Conservation (phyloP, 768 basidiomycete species). For the Phaeotremella skinneri region DNA sequence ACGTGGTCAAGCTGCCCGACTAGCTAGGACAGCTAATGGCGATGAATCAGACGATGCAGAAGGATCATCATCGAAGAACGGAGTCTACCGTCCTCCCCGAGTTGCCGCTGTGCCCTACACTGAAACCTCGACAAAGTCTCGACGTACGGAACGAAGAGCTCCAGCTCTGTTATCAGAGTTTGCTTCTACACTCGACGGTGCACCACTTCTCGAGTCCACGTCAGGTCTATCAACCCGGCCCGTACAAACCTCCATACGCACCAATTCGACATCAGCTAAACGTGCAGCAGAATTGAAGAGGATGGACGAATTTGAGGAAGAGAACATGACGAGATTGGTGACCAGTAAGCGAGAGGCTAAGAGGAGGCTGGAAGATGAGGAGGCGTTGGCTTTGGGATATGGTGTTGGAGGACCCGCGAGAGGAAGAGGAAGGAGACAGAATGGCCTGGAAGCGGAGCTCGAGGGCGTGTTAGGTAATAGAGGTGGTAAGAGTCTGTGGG, state of each 20-base stretch:
- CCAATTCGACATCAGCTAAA: conserved; percentile 58
- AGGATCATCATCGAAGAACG: conserved; percentile 17
- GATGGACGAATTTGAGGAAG: conserved; percentile 87
- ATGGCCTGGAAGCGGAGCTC: conserved; percentile 50
- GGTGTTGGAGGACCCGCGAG: conserved; percentile 45
- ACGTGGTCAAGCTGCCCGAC: conserved; percentile 12
- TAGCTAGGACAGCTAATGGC: conserved; percentile 11
- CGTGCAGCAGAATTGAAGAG: conserved; percentile 76
- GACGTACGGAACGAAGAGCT: conserved; percentile 57
- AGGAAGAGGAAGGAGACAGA: conserved; percentile 41
- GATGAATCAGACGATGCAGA: conserved; percentile 22
- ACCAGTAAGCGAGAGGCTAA: conserved; percentile 84
- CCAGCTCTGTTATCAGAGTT: conserved; percentile 49
- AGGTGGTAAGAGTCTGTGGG: conserved; percentile 47
- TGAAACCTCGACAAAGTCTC: conserved; percentile 53
- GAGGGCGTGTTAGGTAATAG: conserved; percentile 51
- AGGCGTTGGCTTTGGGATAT: conserved; percentile 75
- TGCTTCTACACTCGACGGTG: conserved; percentile 44
- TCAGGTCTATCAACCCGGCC: conserved; percentile 51
- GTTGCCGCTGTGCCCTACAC: conserved; percentile 85
- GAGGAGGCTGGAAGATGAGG: conserved; percentile 74
- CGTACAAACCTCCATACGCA: conserved; percentile 30
- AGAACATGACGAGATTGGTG: conserved; percentile 84
- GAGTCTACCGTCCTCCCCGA: conserved; percentile 65
- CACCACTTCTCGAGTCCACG: conserved; percentile 51